A percentile compares a stretch with the other conserved stretches of the same genome.
phyloP scores from a whole-genome alignment of 306 rosid genomes.

The Astragalus membranaceus region DNA sequence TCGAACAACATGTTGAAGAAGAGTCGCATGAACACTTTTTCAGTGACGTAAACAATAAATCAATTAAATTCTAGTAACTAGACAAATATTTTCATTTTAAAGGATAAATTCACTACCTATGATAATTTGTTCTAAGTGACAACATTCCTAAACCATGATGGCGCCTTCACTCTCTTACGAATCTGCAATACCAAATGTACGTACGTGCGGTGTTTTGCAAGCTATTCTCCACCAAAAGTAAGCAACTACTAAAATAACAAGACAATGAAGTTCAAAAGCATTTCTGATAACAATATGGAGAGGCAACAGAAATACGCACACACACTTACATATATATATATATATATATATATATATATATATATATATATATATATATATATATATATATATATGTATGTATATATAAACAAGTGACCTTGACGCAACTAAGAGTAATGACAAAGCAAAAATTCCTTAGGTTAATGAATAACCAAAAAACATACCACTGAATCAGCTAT shows the following conservation, averaged over 20 bases:
- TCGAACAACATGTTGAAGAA: slow-evolving; percentile 77
- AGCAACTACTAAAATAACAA: neutral
- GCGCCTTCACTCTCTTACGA: slow-evolving; percentile 76
- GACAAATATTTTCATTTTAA: slow-evolving; percentile 44
- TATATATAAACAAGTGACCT: neutral
- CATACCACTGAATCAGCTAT: slow-evolving; percentile 68
- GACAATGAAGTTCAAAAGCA: neutral
- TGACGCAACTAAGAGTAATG: neutral
- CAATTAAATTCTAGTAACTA: slow-evolving; percentile 45
- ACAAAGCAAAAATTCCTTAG: neutral
- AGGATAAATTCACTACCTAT: slow-evolving; percentile 51
- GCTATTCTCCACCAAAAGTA: slow-evolving; percentile 5
- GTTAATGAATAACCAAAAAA: neutral
- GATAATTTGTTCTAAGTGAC: slow-evolving; percentile 40
- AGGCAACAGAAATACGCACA: neutral
- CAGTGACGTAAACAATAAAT: slow-evolving; percentile 31
- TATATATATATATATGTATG: too few relatives aligned
- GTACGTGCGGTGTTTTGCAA: neutral
- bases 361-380: too few relatives aligned
- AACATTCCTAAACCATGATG: slow-evolving; percentile 58
- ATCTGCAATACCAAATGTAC: slow-evolving; percentile 46
- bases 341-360: too few relatives aligned
- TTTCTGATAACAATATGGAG: neutral
- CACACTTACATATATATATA: too few relatives aligned
- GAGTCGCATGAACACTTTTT: slow-evolving; percentile 67